Base-by-base conservation (phyloP, 495 filamentous ascomycete genomes). In the Aspergillus mulundensis region DNA sequence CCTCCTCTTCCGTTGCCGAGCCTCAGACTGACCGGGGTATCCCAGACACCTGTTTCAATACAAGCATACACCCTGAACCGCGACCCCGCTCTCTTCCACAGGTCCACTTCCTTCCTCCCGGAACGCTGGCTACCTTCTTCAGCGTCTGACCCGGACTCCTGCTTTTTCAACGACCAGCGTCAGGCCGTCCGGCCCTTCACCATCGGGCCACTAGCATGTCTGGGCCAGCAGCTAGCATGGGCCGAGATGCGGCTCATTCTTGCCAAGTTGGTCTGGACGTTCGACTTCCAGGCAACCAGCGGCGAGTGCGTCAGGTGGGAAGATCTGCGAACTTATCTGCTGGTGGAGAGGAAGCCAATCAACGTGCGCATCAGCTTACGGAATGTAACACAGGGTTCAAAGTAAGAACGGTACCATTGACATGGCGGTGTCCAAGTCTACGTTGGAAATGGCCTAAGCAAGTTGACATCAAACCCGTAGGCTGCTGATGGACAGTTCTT, bases 21-120 rank as follows among this genome's bases (percentile, higher is more conserved):
- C 19, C n/a, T 18, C 40, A 8, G 8, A 19, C 40, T 8, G 8
- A 20, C 19, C 11, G 7, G 16, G 19, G 19, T 23, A 3, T 38
- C 34, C 7, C 42, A 46, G 44, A 43, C 42, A 3, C 10, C 23
- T 1, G 73, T 84, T 5, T 67, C 69, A 15, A 61, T 85, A 71
- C 21, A 73, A 79, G 20, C 76, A 68, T 62, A 73, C 77, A 12
- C 61, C 77, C 1, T 73, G 1, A 44, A 72, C 57, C 70, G 73
- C 59, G 67, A 67, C 21, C 54, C 63, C 1, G 32, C 48, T 2
- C 77, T 80, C 55, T 87, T 82, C 56, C 61, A 57, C 0, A 53
- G 72, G 10, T 70, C 84, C 0, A 63, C 75, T 7, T 50, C 66
- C 12, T 86, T 82, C 47, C 51, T 74, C 8, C 82, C 81, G 0